Evolutionary conservation across 2,329 filamentous ascomycete species (phyloP), one percentile per base, ranked within the genome.

Genomic region (Chaetomiaceae sp.): DNA sequence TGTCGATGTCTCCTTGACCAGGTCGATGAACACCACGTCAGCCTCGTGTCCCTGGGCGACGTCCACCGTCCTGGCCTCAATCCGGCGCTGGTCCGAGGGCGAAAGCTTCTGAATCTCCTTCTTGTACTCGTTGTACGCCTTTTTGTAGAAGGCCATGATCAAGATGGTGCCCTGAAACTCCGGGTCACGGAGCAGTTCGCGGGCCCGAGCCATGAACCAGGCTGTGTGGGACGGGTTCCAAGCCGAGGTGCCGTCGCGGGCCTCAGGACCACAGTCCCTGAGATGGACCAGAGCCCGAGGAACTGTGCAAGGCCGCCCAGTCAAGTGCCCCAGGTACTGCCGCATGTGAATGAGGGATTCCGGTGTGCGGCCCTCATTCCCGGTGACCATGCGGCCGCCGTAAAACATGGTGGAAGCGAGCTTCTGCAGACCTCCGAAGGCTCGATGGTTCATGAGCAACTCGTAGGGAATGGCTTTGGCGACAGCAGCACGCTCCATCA

Each of bases 21-120:
- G 67, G 61, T 78, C 75, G 0, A 78, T 64, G 31, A 76, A 71
- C 0, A 78, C 73, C 5, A 76, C 65, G 37, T 78, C 75, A 0
- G 75, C 74, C 53, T 78, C 72, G 14, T 75, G 73, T 0, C 75
- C 75, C 36, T 77, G 75, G 0, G 72, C 70, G 4, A 69, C 73
- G 46, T 77, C 75, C 1, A 77, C 69, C 0, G 75, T 78, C 17
- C 75, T 58, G 0, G 74, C 69, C 22, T 72, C 65, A 0, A 76
- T 69, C 1, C 72, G 63, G 0, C 57, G 29, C 40, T 66, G 64
- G 43, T 56, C 65, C 11, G 64, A 58, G 1, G 45, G 36, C 1
- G 68, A 63, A 0, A 66, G 58, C 0, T 61, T 52, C 2, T 59
- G 55, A 15, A 66, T 53, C 1, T 60, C 62, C 3, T 51, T 54